Evolutionary conservation across 768 basidiomycete genomes (phyloP), one percentile per base, ranked within the genome.

Genomic region (Boletus tomentosulus): DNA sequence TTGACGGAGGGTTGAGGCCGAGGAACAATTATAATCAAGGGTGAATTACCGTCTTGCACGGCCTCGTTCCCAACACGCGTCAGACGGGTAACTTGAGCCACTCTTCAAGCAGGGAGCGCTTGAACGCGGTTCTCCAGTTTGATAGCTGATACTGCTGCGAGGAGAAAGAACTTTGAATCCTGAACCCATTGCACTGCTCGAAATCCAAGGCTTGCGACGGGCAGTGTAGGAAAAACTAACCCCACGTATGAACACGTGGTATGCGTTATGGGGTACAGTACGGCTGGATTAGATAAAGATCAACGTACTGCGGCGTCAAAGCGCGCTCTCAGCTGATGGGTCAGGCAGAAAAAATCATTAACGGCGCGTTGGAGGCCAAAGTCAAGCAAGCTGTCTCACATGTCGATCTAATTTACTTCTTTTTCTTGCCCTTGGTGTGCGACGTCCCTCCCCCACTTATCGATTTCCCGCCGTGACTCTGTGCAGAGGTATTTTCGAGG

Each of bases 361-460:
- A 68, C 53, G 42, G 52, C 34, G 46, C 50, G 46, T 59, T 58
- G 51, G 31, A 53, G 50, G 46, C 38, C 41, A 57, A 53, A 64
- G 49, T 51, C 61, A 51, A 57, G 35, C 27, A 55, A 50, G 53
- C 54, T 16, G 54, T 51, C 62, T 62, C 49, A 60, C 63, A 62
- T 51, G 58, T 58, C 33, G 45, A 54, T 56, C 63, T 69, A 63
- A 67, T 64, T 67, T 77, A 86, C 74, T 81, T 85, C 72, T 80
- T 85, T 75, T 85, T 87, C 76, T 84, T 87, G 48, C 81, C 78
- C 66, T 84, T 87, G 47, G 69, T 66, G 42, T 71, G 71, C 34
- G 66, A 68, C 34, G 62, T 15, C 38, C 62, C 65, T 10, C 77
- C 74, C 50, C 74, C 74, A 42, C 75, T 69, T 30, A 61, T 54